Percentiles rank a stretch among this genome's conserved stretches.
These are phyloP conservation scores for Angomonas deanei DNA, from an alignment of 208 protist genomes.

Conservation along the genomic window DNA sequence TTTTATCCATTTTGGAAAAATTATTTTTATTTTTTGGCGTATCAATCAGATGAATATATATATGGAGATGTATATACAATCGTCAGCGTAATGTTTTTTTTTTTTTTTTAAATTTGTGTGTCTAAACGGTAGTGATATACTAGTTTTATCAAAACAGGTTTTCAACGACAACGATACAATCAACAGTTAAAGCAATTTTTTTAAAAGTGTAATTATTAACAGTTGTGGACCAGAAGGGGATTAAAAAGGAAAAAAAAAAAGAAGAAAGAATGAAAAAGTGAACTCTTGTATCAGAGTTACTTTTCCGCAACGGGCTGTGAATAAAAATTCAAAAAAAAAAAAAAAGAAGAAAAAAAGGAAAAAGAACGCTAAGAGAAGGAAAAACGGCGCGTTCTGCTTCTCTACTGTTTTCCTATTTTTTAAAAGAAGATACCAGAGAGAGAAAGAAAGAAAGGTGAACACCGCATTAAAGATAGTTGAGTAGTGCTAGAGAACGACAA, in stretches of 20 bases:
- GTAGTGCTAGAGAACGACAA: no score
- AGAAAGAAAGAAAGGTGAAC: no score
- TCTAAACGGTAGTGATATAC: no score
- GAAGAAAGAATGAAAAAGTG: not conserved
- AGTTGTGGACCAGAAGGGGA: not conserved
- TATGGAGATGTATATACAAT: not conserved
- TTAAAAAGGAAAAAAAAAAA: slow-evolving; percentile 11
- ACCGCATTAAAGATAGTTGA: no score
- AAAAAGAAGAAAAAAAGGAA: not conserved
- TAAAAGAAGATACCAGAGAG: no score
- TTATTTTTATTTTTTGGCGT: not conserved
- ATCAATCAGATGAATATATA: not conserved
- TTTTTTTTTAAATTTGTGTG: slow-evolving; percentile 2
- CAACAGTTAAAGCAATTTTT: no score
- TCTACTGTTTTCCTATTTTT: no score
- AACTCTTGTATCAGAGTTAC: not conserved
- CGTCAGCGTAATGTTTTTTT: not conserved
- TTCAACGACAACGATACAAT: no score
- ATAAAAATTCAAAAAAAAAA: slow-evolving; percentile 1
- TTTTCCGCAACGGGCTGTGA: not conserved
- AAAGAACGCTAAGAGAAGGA: no score
- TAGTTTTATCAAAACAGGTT: no score
- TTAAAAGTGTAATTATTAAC: not conserved
- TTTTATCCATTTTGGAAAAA: not conserved
- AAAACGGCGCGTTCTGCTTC: no score